Percentiles rank a stretch among this genome's conserved stretches.
These are phyloP conservation scores for Mortierella sp. DNA, from an alignment of 371 early-diverging fungal species.

Conservation along the genomic window DNA sequence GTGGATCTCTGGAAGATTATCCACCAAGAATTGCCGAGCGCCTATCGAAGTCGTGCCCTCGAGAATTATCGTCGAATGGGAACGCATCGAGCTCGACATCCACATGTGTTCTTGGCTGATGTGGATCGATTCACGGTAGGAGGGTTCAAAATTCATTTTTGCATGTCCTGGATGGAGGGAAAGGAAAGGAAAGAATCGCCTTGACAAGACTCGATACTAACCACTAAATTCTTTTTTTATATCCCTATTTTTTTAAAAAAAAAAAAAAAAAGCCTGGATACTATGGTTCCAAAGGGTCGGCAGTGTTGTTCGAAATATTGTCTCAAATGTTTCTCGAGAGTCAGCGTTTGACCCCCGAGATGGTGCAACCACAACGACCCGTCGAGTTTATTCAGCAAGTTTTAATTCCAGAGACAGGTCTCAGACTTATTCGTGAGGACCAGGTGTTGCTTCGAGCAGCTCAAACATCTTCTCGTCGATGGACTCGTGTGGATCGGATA, in stretches of 20 bases:
- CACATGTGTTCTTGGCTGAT: constrained; percentile 53
- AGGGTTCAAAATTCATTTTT: no score
- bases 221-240: background rate
- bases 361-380: constrained; percentile 58
- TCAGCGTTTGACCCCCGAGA: constrained; percentile 46
- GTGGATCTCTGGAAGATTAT: constrained; percentile 57
- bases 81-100: constrained; percentile 58
- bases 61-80: constrained; percentile 58
- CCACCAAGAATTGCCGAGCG: constrained; percentile 34
- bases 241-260: constrained; percentile 31
- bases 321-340: constrained; percentile 53
- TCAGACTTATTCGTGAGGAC: constrained; percentile 66
- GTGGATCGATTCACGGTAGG: constrained; percentile 57
- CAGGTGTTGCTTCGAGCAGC: constrained; percentile 10
- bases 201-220: background rate
- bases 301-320: constrained; percentile 56
- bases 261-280: no score
- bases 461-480: no score
- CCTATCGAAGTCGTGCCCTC: constrained; percentile 52
- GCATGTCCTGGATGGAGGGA: no score
- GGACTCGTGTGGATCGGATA: no score
- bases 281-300: constrained; percentile 67
- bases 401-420: constrained; percentile 66
- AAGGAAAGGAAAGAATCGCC: no score
- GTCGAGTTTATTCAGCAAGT: constrained; percentile 71